Evolutionary conservation across 129 eudicot species (phyloP).

Genomic region (Flaveria trinervia): DNA sequence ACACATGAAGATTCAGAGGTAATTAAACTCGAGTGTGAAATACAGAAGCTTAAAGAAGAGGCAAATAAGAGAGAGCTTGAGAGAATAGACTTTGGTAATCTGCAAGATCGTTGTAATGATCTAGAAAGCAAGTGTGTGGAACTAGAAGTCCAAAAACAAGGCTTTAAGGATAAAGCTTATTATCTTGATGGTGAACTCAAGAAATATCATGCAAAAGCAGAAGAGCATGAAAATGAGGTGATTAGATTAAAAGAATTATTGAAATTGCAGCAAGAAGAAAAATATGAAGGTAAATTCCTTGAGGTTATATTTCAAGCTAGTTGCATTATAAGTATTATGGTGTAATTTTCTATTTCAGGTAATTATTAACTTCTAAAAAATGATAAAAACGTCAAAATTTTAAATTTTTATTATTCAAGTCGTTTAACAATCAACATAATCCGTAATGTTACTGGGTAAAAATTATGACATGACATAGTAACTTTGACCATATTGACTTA

Average conservation of each 20-base stretch:
- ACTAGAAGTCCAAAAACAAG: constrained; percentile 47
- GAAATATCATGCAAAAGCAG: constrained; percentile 39
- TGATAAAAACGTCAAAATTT: not conserved
- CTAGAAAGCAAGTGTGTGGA: constrained; percentile 51
- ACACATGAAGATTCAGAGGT: constrained; percentile 30
- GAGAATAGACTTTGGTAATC: constrained; percentile 29
- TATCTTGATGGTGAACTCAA: constrained; percentile 53
- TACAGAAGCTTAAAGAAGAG: constrained; percentile 46
- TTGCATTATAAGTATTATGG: constrained; percentile 11
- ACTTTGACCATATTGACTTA: not conserved
- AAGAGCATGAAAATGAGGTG: constrained; percentile 50
- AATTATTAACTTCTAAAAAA: not conserved
- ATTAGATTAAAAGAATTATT: constrained; percentile 31
- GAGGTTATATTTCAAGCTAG: constrained; percentile 7
- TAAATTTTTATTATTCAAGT: not conserved
- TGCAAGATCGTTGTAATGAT: constrained; percentile 44
- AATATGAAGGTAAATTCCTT: constrained; percentile 39
- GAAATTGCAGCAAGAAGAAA: constrained; percentile 29
- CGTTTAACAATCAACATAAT: not conserved
- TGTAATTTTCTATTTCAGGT: not conserved
- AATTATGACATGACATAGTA: not conserved
- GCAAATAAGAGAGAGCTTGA: constrained; percentile 42
- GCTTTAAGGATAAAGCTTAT: constrained; percentile 45
- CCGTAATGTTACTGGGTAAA: constrained; percentile 3
- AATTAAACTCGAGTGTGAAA: constrained; percentile 37